Base-by-base conservation (phyloP, 2,329 filamentous ascomycete genomes). In the Microcera coccophila region DNA sequence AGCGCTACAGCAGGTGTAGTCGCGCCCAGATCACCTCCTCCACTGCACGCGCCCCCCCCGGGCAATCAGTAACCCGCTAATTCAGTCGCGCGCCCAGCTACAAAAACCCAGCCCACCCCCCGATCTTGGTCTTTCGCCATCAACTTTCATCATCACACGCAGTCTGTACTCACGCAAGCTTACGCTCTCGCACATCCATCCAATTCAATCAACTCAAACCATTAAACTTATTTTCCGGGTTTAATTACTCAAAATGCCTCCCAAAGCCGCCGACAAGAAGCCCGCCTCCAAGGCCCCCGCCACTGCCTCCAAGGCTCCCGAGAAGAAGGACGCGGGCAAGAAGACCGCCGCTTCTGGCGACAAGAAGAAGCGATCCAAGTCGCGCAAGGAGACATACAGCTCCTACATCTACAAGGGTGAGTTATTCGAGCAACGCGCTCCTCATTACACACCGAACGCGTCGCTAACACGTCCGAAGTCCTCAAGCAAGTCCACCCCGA, bases 341-440 rank as follows among this genome's bases (percentile, higher is more conserved):
- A 98, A 97, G 87, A 97, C 93, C 38, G 89, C 91, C 48, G 83
- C 90, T 50, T 83, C 88, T 67, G 93, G 93, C 55, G 93, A 97
- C 63, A 97, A 97, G 90, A 98, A 98, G 88, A 98, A 97, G 90
- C 89, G 93, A 68, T 95, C 90, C 78, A 98, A 98, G 90, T 88
- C 90, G 59, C 85, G 93, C 76, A 97, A 97, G 87, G 93, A 98
- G 82, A 98, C 93, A n/a, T 98, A 98, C 81, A 94, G 87, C 61
- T 94, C 89, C 43, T 98, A 98, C 83, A 98, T 98, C 76, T 98
- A 97, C 87, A 98, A 97, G 81, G 93, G 91, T 96, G 68, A 71
- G 60, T 53, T 18, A 9, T 37, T 12, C n/a, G 5, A 24, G 28
- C 16, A 10, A 29, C 37, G 20, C 36, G 42, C 55, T 54, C 52